Evolutionary conservation across 164 flowering plant species (phyloP), one percentile per base, ranked within the genome.

Genomic region (Pachysandra terminalis): DNA sequence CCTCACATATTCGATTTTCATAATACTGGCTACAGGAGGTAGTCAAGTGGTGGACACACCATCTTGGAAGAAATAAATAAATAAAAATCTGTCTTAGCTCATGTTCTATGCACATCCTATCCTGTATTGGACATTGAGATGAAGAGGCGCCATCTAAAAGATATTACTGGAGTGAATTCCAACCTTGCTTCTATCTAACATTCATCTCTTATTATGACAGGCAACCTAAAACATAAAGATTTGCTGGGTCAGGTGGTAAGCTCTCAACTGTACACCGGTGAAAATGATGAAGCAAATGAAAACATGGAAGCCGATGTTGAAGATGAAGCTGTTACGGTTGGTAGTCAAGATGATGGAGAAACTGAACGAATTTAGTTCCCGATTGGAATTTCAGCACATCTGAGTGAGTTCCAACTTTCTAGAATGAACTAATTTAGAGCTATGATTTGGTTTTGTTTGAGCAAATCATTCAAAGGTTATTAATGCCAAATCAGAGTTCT

Each of bases 181-280:
- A 59, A 19, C 48, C 63, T 6, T 54, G 19, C 19, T 24, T 22
- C 21, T n/a, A 25, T n/a, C 23, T 7, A 27, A 22, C 7, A 2
- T 23, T 19, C 35, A 22, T 53, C n/a, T 48, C 40, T 56, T 61
- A 40, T 51, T 24, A 63, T 77, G 53, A 59, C 83, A 91, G 97
- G 97, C 23, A 91, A 84, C 75, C 75, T 91, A 23, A 90, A 88
- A 74, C 97, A 91, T 69, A 90, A 91, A 76, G 88, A 91, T 69
- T 78, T 91, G 81, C 72, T 25, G 19, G 97, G 96, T 41, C 90
- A 87, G 60, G 85, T 85, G 40, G 93, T 89, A 68, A 90, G 92
- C 79, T 90, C 97, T 27, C 97, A 91, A 78, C 84, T 78, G 25
- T 88, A 89, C 72, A 65, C 74, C 25, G 83, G 71, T 41, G 75